Percentiles rank a stretch among this genome's conserved stretches.
These are phyloP conservation scores for Nakaseomyces bracarensis DNA, from an alignment of 1,139 yeast genomes.

Conservation along the genomic window DNA sequence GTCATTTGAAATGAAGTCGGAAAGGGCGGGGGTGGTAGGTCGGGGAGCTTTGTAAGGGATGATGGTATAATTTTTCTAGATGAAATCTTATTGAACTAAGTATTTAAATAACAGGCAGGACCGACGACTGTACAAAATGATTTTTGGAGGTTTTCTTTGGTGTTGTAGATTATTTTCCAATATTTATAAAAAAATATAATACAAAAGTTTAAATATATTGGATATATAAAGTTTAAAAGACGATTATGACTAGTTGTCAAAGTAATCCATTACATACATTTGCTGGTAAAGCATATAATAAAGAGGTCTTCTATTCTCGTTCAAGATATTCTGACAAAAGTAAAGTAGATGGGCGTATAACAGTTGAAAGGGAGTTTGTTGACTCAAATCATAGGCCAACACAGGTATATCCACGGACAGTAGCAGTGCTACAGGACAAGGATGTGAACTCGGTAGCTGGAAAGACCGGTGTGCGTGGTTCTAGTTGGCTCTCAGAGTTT, in stretches of 20 bases:
- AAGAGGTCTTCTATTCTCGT: neutral
- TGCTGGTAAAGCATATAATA: slow-evolving; percentile 1
- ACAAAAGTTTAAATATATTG: too few relatives aligned
- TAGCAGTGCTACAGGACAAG: neutral
- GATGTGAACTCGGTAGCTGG: neutral
- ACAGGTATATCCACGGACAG: neutral
- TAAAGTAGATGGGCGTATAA: neutral
- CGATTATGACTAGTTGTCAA: neutral
- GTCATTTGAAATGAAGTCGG: too few relatives aligned
- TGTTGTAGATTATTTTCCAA: neutral
- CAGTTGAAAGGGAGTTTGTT: neutral
- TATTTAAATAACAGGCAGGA: too few relatives aligned
- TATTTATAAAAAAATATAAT: too few relatives aligned
- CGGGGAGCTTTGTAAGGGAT: too few relatives aligned
- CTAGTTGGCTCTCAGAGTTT: neutral
- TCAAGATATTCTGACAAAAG: neutral
- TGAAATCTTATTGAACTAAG: too few relatives aligned
- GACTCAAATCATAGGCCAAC: neutral
- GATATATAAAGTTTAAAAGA: neutral
- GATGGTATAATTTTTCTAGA: too few relatives aligned
- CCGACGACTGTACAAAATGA: too few relatives aligned
- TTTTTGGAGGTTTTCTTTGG: too few relatives aligned
- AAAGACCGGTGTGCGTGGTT: neutral
- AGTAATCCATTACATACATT: slow-evolving; percentile 1
- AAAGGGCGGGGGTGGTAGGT: too few relatives aligned